Evolutionary conservation across 768 basidiomycete species (phyloP), one percentile per base, ranked within the genome.

Genomic region (Guyanaporus albipodus): DNA sequence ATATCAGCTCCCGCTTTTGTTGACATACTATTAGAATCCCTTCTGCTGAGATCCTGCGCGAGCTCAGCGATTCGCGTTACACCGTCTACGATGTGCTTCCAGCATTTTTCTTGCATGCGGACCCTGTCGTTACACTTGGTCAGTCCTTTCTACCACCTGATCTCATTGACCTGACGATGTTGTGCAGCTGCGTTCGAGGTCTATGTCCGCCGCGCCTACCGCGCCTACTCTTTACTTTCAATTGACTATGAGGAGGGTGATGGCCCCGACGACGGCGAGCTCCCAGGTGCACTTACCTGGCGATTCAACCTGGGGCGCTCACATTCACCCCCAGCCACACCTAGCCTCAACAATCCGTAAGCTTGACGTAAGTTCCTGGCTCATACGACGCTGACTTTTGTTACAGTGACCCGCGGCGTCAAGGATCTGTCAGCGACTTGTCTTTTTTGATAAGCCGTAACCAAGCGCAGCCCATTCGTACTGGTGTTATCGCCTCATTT

Each of bases 1-100:
- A 19, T 36, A 22, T 6, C 38, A 19, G 19, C 17, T 15, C 0
- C 33, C 18, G 10, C 14, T 18, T 11, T 38, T 31, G 19, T 31
- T 54, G 61, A 52, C 36, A 6, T 47, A 37, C 7, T 41, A 15
- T 41, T n/a, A 91, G 93, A 59, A 78, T 79, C 1, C 96, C 95
- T 8, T 87, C 90, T 17, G 73, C 80, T 3, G 94, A 98, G 50
- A 77, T 92, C 29, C 74, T 99, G 58, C 83, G 83, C 61, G 96
- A 99, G 69, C 79, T 99, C 22, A 91, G 87, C 52, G 96, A 99
- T 69, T 97, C 95, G 6, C 80, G 90, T 34, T 98, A 94, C 69
- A 93, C 91, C 12, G 94, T 98, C 14, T 99, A 86, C 67, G 96
- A 99, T 62, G 96, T 99, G 7, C 79, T 99, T 38, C 92, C 94